Conservation (phyloP, 768 basidiomycete genomes). For the Heimioporus sp. region DNA sequence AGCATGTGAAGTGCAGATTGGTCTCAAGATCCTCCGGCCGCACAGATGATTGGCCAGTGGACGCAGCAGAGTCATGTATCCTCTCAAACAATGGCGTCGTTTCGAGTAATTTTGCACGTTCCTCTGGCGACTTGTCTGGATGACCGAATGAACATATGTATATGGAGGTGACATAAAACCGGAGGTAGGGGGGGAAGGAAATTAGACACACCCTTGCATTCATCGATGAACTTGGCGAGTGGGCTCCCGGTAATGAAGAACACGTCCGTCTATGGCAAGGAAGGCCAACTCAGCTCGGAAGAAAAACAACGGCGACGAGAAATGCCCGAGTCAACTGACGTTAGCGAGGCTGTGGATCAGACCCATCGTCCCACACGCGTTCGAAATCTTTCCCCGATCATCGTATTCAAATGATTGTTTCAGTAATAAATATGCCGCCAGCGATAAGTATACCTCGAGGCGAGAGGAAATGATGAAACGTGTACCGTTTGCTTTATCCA, state of each 20-base stretch:
- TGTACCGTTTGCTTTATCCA: slow-evolving; percentile 91
- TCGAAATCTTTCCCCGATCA: slow-evolving; percentile 47
- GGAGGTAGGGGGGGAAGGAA: not conserved
- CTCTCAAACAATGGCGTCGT: slow-evolving; percentile 71
- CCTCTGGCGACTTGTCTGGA: slow-evolving; percentile 64
- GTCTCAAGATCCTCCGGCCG: slow-evolving; percentile 61
- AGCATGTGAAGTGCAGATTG: slow-evolving; percentile 85
- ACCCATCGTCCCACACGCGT: slow-evolving; percentile 89
- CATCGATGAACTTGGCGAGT: slow-evolving; percentile 63
- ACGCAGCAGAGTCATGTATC: slow-evolving; percentile 73
- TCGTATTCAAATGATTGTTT: not conserved
- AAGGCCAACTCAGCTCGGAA: not conserved
- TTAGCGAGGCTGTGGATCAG: slow-evolving; percentile 83
- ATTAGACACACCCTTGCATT: slow-evolving; percentile 49
- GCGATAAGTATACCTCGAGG: not conserved
- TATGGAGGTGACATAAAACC: not conserved
- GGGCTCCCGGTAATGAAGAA: slow-evolving; percentile 55
- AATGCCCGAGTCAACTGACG: slow-evolving; percentile 39
- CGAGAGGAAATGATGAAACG: not conserved
- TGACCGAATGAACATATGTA: not conserved
- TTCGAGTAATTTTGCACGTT: slow-evolving; percentile 74
- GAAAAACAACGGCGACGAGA: slow-evolving; percentile 1
- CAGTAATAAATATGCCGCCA: not conserved
- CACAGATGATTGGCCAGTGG: slow-evolving; percentile 64
- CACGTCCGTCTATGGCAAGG: slow-evolving; percentile 48